Evolutionary conservation across 2,329 filamentous ascomycete genomes (phyloP).

Genomic region (Cladosporium oxysporum): DNA sequence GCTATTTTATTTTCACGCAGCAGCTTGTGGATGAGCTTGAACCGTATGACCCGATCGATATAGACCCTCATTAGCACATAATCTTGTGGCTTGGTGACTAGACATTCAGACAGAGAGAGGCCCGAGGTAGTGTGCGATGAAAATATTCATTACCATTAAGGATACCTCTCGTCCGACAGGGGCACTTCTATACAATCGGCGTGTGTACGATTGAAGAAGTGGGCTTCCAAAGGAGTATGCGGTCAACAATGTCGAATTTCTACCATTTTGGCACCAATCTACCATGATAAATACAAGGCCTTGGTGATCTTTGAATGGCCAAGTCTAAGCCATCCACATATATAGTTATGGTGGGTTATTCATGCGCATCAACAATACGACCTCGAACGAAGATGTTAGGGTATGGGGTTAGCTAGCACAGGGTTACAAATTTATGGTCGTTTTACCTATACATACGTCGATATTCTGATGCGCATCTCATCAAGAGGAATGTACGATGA

Average conservation of each 20-base stretch:
- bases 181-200: neutral
- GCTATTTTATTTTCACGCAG: no score
- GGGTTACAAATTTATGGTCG: neutral
- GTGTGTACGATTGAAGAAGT: neutral
- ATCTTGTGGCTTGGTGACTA: no score
- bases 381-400: neutral
- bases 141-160: no score
- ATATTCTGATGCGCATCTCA: neutral
- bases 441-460: neutral
- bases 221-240: neutral
- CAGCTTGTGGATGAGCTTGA: no score
- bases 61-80: neutral
- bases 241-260: neutral
- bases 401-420: neutral
- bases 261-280: neutral
- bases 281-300: neutral
- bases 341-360: neutral
- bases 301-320: no score
- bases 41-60: no score
- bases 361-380: neutral
- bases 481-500: neutral
- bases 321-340: neutral
- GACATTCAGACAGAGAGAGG: neutral
- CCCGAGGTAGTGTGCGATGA: neutral
- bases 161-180: rapidly evolving